Conservation (phyloP, 2,329 filamentous ascomycete species). For the Neoscytalidium dimidiatum region DNA sequence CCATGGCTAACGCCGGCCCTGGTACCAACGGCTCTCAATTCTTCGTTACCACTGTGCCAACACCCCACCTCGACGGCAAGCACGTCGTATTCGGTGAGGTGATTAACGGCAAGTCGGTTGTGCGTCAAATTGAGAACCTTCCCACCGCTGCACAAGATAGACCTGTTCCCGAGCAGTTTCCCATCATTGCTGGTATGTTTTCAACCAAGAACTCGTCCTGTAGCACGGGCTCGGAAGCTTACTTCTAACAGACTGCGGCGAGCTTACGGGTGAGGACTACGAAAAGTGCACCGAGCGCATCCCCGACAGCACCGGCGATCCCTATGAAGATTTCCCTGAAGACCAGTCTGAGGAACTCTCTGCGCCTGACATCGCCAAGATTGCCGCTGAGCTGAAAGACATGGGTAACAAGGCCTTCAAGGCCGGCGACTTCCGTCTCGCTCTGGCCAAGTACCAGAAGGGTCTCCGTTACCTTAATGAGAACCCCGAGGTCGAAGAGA, state of each 20-base stretch:
- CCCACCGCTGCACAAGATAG: conserved; percentile 75
- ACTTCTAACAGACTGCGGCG: conserved; percentile 69
- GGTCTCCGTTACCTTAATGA: conserved; percentile 86
- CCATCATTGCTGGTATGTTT: conserved; percentile 60
- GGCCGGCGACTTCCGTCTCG: conserved; percentile 66
- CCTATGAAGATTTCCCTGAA: conserved; percentile 94
- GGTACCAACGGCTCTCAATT: conserved; percentile 97
- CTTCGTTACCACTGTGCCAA: conserved; percentile 95
- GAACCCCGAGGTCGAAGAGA: conserved; percentile 71
- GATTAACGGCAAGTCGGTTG: conserved; percentile 84
- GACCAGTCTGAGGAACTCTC: conserved; percentile 71
- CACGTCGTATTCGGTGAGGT: conserved; percentile 98
- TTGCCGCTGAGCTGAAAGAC: conserved; percentile 83
- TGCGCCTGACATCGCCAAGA: conserved; percentile 70
- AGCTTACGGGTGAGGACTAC: conserved; percentile 73
- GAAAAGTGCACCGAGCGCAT: conserved; percentile 66
- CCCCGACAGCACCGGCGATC: conserved; percentile 81
- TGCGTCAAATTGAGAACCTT: conserved; percentile 87
- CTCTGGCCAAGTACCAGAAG: conserved; percentile 92
- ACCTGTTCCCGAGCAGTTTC: conserved; percentile 62
- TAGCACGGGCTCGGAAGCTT: not conserved
- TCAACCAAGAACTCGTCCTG: too few species aligned
- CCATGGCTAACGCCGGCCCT: conserved; percentile 96
- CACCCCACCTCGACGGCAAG: conserved; percentile 91
- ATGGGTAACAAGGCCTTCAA: conserved; percentile 95